Evolutionary conservation across 2,329 filamentous ascomycete species (phyloP), one percentile per base, ranked within the genome.

Genomic region (Aspergillus terreus): DNA sequence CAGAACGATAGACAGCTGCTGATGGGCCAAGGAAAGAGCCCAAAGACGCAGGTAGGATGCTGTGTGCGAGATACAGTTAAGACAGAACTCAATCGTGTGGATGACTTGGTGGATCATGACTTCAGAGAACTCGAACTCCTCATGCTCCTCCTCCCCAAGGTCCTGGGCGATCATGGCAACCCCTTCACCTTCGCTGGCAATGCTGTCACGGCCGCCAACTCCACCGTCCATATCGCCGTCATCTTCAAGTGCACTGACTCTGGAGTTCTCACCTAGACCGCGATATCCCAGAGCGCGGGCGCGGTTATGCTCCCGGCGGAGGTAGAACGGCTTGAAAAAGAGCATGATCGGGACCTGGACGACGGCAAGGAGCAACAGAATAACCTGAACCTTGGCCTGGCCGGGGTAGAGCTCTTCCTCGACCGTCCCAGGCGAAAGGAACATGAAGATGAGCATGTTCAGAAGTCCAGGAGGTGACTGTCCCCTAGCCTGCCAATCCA

Each of bases 391-490:
- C 2, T 69, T 70, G 12, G 78, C 82, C 71, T 99, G 94, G 40
- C 89, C 89, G 19, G 77, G 69, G 70, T 96, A 99, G 4, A 99
- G 79, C 46, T 80, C 80, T 55, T 90, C 82, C 25, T 71, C 66
- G 23, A 87, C 75, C 0, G 73, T 88, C 47, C 91, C 91, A 3
- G 94, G 94, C 58, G 86, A 84, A 61, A 99, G 76, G 78, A 99
- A 99, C 95, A 99, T 99, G 82, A 96, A 96, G 66, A 99, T 99
- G 66, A 99, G 80, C 92, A 97, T 97, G 81, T 99, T 99, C 56
- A 99, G 77, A 54, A 99, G 79, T 64, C 91, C 90, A 2, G 95
- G 94, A 1, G 95, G 90, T 56, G 83, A 80, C 60, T 80, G 69
- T 38, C 79, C 84, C 40, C 79, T 80, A 10, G 79, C 83, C 44